Conservation (phyloP, 2,329 filamentous ascomycete species). For the Venturia nashicola region DNA sequence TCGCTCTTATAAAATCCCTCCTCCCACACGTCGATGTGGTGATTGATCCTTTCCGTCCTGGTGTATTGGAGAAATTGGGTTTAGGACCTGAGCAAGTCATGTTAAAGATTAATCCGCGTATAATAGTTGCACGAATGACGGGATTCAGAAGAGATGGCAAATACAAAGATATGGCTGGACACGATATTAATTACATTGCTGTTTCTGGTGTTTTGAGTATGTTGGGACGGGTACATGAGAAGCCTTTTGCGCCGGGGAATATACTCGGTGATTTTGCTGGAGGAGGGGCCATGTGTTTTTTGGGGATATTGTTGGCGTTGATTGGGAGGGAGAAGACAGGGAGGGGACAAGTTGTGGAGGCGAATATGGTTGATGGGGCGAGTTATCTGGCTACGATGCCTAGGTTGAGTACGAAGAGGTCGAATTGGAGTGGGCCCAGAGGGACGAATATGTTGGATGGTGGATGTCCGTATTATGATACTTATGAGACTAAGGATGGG, state of each 20-base stretch:
- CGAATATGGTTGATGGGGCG: slow-evolving; percentile 91
- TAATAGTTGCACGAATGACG: slow-evolving; percentile 78
- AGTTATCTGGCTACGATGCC: slow-evolving; percentile 70
- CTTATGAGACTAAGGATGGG: slow-evolving; percentile 72
- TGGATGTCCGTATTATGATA: slow-evolving; percentile 79
- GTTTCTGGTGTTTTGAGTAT: slow-evolving; percentile 69
- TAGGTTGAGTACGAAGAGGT: slow-evolving; percentile 51
- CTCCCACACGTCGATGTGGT: slow-evolving; percentile 58
- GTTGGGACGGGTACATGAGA: slow-evolving; percentile 57
- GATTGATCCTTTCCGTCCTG: slow-evolving; percentile 88
- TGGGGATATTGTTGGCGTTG: slow-evolving; percentile 72
- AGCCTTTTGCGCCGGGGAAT: slow-evolving; percentile 70
- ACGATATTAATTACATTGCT: slow-evolving; percentile 94
- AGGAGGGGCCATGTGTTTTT: slow-evolving; percentile 69
- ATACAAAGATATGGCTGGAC: slow-evolving; percentile 79
- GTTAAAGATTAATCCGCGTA: slow-evolving; percentile 52
- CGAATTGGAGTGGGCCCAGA: slow-evolving; percentile 49
- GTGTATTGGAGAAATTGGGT: slow-evolving; percentile 74
- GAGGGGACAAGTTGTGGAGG: slow-evolving; percentile 77
- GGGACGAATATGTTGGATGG: slow-evolving; percentile 74
- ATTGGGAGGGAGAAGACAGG: slow-evolving; percentile 52
- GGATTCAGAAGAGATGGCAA: slow-evolving; percentile 80
- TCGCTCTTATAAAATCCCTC: slow-evolving; percentile 54
- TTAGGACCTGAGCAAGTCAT: slow-evolving; percentile 59
- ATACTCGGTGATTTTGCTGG: slow-evolving; percentile 85